A percentile compares a stretch with the other conserved stretches of the same genome.
Evolutionary conservation across 345 rosid genomes (phyloP).

Genomic region (Luvunga scandens): DNA sequence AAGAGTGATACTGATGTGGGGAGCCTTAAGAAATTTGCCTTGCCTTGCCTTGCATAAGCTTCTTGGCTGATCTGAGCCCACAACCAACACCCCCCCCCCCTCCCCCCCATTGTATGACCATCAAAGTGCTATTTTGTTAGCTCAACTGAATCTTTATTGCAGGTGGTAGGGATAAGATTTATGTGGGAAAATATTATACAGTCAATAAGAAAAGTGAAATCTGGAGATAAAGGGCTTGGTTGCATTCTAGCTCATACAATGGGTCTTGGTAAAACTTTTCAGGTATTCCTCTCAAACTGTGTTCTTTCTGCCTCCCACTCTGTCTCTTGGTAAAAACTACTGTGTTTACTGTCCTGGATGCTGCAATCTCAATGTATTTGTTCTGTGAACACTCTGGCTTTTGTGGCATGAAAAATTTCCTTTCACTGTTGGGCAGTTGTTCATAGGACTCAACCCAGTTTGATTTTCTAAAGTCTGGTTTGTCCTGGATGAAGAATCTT

Average conservation of each 20-base stretch:
- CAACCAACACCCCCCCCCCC: too few relatives aligned
- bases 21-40: neutral
- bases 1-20: neutral
- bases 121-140: slow-evolving; percentile 6
- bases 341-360: neutral
- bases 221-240: slow-evolving; percentile 97
- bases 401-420: neutral
- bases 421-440: neutral
- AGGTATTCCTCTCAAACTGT: slow-evolving; percentile 50
- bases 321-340: neutral
- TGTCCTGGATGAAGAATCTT: neutral
- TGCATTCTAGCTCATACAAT: slow-evolving; percentile 99
- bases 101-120: too few relatives aligned
- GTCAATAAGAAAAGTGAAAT: slow-evolving; percentile 74
- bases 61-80: slow-evolving; percentile 10
- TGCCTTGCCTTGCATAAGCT: neutral
- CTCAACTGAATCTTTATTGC: slow-evolving; percentile 34
- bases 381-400: neutral
- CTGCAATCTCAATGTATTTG: neutral
- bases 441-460: neutral
- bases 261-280: slow-evolving; percentile 99
- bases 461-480: neutral
- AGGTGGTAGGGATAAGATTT: slow-evolving; percentile 95
- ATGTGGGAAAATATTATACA: slow-evolving; percentile 99
- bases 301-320: neutral